A percentile compares a stretch with the other conserved stretches of the same genome.
Evolutionary conservation across 805 yeast species (phyloP).

Genomic region (Metschnikowia cerradonensis): DNA sequence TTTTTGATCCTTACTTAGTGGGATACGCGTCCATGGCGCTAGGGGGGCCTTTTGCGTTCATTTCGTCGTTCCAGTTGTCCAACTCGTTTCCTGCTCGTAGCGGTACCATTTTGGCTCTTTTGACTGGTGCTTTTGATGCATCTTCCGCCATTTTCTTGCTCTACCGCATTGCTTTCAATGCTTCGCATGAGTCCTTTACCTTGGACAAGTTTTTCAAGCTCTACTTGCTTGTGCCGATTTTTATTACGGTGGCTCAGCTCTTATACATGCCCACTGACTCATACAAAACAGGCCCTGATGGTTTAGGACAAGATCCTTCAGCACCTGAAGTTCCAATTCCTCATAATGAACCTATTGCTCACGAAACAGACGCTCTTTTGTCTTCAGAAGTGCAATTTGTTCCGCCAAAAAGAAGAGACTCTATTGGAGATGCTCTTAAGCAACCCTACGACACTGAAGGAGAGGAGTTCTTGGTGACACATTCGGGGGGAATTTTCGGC

Average conservation of each 20-base stretch:
- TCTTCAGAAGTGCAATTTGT: conserved; percentile 7
- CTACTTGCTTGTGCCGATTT: conserved; percentile 47
- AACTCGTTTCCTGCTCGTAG: conserved; percentile 53
- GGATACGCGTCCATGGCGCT: conserved; percentile 53
- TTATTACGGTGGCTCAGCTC: conserved; percentile 45
- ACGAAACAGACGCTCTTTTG: conserved; percentile 26
- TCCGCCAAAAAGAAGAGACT: conserved; percentile 38
- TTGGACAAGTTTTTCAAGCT: conserved; percentile 43
- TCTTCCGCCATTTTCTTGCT: conserved; percentile 52
- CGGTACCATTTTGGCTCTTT: conserved; percentile 49
- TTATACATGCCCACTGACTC: conserved; percentile 49
- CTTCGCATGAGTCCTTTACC: conserved; percentile 31
- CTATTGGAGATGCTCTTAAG: conserved; percentile 54
- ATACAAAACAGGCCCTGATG: conserved; percentile 37
- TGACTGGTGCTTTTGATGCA: conserved; percentile 59
- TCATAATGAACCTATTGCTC: not conserved
- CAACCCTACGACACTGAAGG: conserved; percentile 52
- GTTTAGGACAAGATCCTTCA: too few relatives aligned
- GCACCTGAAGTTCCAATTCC: too few relatives aligned
- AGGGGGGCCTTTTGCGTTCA: conserved; percentile 56
- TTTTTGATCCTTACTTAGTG: conserved; percentile 48
- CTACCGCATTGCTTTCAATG: conserved; percentile 40
- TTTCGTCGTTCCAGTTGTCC: conserved; percentile 54
- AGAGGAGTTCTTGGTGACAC: conserved; percentile 31
- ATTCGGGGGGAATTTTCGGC: conserved; percentile 48